Conservation (phyloP, 495 filamentous ascomycete genomes). For the Neurospora tetraspora region DNA sequence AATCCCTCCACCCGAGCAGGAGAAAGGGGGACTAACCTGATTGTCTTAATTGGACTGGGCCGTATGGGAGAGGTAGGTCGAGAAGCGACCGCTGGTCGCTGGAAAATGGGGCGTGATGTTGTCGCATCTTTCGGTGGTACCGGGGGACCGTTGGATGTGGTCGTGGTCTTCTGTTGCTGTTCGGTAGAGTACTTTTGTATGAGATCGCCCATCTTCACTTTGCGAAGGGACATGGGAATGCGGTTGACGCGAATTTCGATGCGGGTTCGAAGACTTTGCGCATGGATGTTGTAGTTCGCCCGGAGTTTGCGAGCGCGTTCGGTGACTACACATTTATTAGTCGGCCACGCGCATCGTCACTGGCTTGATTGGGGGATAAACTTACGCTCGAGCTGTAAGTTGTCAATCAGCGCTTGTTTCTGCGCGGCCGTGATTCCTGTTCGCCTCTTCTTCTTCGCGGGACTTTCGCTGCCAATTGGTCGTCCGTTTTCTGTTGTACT, state of each 20-base stretch:
- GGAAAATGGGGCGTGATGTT: slow-evolving; percentile 5
- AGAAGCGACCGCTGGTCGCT: background rate
- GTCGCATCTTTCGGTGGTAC: slow-evolving; percentile 26
- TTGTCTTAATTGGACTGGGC: slow-evolving; percentile 39
- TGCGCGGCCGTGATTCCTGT: slow-evolving; percentile 62
- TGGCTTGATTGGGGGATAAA: slow-evolving; percentile 1
- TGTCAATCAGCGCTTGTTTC: slow-evolving; percentile 85
- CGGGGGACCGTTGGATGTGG: slow-evolving; percentile 12
- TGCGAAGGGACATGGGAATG: slow-evolving; percentile 71
- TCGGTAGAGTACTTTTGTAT: slow-evolving; percentile 35
- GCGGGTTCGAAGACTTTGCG: slow-evolving; percentile 70
- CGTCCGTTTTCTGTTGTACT: slow-evolving; percentile 28
- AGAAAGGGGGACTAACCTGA: slow-evolving; percentile 43
- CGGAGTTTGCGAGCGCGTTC: slow-evolving; percentile 86
- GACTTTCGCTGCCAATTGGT: slow-evolving; percentile 42
- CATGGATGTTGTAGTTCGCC: slow-evolving; percentile 80
- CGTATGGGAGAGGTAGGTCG: slow-evolving; percentile 18
- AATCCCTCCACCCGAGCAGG: background rate
- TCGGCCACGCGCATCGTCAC: background rate
- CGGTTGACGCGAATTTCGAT: slow-evolving; percentile 94
- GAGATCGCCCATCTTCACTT: slow-evolving; percentile 75
- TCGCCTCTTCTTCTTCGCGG: slow-evolving; percentile 49
- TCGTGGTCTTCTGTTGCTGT: slow-evolving; percentile 10
- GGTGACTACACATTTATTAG: slow-evolving; percentile 52
- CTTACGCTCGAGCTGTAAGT: slow-evolving; percentile 86